phyloP scores from a whole-genome alignment of 2,329 filamentous ascomycete species.

The Trichoderma sp. region DNA sequence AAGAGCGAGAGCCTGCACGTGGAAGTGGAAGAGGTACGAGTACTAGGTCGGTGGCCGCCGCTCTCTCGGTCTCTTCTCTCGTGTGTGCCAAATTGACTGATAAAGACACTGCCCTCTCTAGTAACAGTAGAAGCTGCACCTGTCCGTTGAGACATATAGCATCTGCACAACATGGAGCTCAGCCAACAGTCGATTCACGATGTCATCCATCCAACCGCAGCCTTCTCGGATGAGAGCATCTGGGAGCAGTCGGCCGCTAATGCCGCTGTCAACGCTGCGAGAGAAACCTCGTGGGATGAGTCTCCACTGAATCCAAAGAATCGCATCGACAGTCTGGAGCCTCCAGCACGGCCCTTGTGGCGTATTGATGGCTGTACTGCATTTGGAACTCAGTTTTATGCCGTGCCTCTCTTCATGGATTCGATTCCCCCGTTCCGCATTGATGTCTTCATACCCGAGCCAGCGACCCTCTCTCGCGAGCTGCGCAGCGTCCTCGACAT shows the following conservation, averaged over 20 bases:
- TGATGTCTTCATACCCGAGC: conserved; percentile 57
- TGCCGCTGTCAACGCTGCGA: neutral
- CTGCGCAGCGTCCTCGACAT: conserved; percentile 48
- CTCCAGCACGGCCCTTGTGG: conserved; percentile 48
- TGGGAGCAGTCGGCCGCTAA: neutral
- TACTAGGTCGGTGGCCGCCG: neutral
- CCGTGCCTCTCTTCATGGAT: conserved; percentile 51
- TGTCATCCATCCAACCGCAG: conserved; percentile 58
- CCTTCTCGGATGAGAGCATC: conserved; percentile 36
- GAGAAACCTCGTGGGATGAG: conserved; percentile 40
- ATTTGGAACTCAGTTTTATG: conserved; percentile 58
- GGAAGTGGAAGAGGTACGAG: neutral
- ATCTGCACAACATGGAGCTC: conserved; percentile 48
- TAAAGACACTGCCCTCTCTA: neutral
- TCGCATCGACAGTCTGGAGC: conserved; percentile 55
- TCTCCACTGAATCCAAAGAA: conserved; percentile 61
- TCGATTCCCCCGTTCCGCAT: conserved; percentile 51
- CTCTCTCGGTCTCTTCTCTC: neutral
- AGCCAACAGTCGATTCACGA: conserved; percentile 52
- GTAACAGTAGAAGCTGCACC: neutral
- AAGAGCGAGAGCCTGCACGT: neutral
- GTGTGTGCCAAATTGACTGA: neutral
- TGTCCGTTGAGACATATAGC: conserved; percentile 18
- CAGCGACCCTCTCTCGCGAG: conserved; percentile 39
- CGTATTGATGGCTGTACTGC: conserved; percentile 58